Evolutionary conservation across 2,329 filamentous ascomycete species (phyloP), one percentile per base, ranked within the genome.

Genomic region (Ophiostoma perfectum): DNA sequence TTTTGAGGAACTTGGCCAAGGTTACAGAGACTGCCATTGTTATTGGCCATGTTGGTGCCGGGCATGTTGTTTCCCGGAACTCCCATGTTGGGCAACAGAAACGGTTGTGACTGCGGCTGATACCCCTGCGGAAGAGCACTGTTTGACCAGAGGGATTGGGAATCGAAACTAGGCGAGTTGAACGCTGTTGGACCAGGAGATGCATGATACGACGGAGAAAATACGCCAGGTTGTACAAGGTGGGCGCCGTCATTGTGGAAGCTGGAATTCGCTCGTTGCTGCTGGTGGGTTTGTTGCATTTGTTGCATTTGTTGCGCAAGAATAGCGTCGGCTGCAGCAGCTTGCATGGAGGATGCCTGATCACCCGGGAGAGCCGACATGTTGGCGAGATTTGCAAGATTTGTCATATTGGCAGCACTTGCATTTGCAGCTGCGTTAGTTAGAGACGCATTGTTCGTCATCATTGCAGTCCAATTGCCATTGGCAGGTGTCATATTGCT

Each of bases 61-160:
- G 58, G 41, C 11, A 65, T 11, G 42, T 14, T 64, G 44, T 8
- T 38, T 64, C 66, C 67, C 60, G 64, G 18, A 39, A 47, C 58
- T 4, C 47, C 45, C 55, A 69, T 62, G 65, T 75, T 76, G 14
- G 76, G 75, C 18, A 77, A 70, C 18, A 75, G 76, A 44, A 63
- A 64, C 58, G 68, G 38, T 11, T 66, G 67, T 16, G 38, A 14
- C 18, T 64, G 66, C 52, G 73, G 70, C 52, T 78, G 76, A 64
- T 77, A 79, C 52, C 74, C 74, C 11, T 76, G 73, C 36, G 76
- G 55, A 55, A 75, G 73, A 4, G 74, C 73, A 38, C 67, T 69
- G 65, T 80, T 79, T 41, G 77, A 77, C 79, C 79, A 81, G 3
- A 76, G 71, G 2, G 76, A 74, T 38, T 76, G 75, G 11, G 78